A percentile compares a stretch with the other conserved stretches of the same genome.
Conservation (phyloP, 2,329 filamentous ascomycete species). For the Talaromyces sp. region DNA sequence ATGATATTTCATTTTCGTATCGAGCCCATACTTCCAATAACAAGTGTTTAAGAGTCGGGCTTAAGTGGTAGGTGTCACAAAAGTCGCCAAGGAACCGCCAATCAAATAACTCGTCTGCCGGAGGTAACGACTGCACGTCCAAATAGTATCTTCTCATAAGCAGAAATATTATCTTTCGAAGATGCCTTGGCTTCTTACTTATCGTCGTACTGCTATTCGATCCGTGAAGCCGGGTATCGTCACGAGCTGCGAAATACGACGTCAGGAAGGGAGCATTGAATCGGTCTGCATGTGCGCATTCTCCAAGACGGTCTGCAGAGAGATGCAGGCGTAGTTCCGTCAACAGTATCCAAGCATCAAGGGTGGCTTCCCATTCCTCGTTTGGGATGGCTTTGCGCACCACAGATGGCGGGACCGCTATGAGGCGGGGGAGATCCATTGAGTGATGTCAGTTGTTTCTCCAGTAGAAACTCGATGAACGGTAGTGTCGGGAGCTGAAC, state of each 20-base stretch:
- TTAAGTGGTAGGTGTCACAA: conserved; percentile 64
- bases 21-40: conserved; percentile 51
- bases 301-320: conserved; percentile 54
- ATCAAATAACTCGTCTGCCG: conserved; percentile 50
- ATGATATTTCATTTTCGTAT: conserved; percentile 32
- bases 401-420: conserved; percentile 67
- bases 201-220: conserved; percentile 33
- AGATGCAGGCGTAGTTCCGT: conserved; percentile 63
- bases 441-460: conserved; percentile 16
- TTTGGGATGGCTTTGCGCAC: conserved; percentile 65
- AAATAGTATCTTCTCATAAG: conserved; percentile 59
- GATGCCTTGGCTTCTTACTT: conserved; percentile 26
- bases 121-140: conserved; percentile 38
- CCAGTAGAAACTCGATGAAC: neutral
- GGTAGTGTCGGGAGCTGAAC: neutral
- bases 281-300: conserved; percentile 53
- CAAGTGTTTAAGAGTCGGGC: conserved; percentile 51
- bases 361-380: conserved; percentile 72
- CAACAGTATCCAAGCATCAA: conserved; percentile 73
- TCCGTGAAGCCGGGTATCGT: conserved; percentile 29
- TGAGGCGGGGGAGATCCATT: conserved; percentile 66
- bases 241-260: conserved; percentile 56
- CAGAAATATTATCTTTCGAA: conserved; percentile 65
- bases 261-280: conserved; percentile 62
- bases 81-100: conserved; percentile 70